phyloP scores from a whole-genome alignment of 495 filamentous ascomycete genomes.

The Trichoderma gamsii region DNA sequence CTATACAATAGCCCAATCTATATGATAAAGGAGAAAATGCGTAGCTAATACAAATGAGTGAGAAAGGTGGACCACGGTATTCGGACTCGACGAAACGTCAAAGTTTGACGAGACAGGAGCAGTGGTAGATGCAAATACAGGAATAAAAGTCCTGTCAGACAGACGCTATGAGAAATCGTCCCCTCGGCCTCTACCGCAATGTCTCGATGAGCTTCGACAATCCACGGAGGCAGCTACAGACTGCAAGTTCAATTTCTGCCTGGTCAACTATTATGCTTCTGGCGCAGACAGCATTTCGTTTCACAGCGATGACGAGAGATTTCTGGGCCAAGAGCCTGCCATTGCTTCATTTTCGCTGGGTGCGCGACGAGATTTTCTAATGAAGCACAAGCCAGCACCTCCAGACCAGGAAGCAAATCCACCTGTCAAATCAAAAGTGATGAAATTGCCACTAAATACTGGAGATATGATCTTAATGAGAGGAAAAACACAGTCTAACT shows the following conservation, averaged over 20 bases:
- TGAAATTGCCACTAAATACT: slow-evolving; percentile 55
- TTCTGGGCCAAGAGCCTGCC: slow-evolving; percentile 58
- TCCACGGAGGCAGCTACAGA: slow-evolving; percentile 53
- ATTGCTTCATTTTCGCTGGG: slow-evolving; percentile 69
- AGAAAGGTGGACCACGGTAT: slow-evolving; percentile 55
- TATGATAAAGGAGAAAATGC: background rate
- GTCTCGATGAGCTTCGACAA: slow-evolving; percentile 51
- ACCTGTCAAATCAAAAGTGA: slow-evolving; percentile 30
- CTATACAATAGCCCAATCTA: background rate
- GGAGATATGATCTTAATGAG: slow-evolving; percentile 73
- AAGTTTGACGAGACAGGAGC: slow-evolving; percentile 36
- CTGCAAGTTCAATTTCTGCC: slow-evolving; percentile 63
- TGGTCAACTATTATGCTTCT: slow-evolving; percentile 71
- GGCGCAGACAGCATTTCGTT: slow-evolving; percentile 67
- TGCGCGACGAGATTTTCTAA: slow-evolving; percentile 57
- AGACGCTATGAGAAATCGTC: slow-evolving; percentile 45
- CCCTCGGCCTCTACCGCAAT: slow-evolving; percentile 62
- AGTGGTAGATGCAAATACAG: slow-evolving; percentile 43
- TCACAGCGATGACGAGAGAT: slow-evolving; percentile 70
- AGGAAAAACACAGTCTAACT: slow-evolving; percentile 60
- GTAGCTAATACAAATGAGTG: background rate
- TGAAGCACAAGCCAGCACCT: slow-evolving; percentile 59
- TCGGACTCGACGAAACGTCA: slow-evolving; percentile 60
- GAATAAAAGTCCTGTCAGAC: slow-evolving; percentile 32
- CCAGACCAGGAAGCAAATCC: slow-evolving; percentile 21